phyloP scores from a whole-genome alignment of 2,329 filamentous ascomycete genomes.

The Nemania abortiva region DNA sequence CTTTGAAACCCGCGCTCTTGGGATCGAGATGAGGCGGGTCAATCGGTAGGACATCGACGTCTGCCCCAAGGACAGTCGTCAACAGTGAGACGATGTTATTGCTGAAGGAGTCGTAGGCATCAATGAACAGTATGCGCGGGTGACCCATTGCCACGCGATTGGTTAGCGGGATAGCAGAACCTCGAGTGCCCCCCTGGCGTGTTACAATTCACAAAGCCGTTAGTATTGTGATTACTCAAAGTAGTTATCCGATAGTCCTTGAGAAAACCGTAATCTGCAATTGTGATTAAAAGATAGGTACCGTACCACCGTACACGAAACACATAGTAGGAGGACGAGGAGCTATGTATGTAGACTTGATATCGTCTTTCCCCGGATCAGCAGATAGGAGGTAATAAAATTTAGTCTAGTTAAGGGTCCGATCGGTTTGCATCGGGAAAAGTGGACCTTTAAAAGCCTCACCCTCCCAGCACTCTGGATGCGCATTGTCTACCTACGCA shows the following conservation, averaged over 20 bases:
- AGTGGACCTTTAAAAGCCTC: slow-evolving; percentile 15
- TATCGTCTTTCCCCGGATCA: background rate
- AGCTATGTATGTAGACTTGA: background rate
- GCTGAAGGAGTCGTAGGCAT: slow-evolving; percentile 96
- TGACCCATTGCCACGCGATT: slow-evolving; percentile 47
- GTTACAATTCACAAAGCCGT: background rate
- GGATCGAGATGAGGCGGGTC: slow-evolving; percentile 67
- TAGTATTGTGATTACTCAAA: background rate
- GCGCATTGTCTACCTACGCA: background rate
- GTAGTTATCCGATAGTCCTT: background rate
- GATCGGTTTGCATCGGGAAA: slow-evolving; percentile 33
- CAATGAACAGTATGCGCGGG: slow-evolving; percentile 82
- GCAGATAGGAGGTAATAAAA: background rate
- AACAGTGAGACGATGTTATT: slow-evolving; percentile 93
- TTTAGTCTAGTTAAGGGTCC: slow-evolving; percentile 21
- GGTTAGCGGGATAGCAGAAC: background rate
- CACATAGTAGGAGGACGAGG: background rate
- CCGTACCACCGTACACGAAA: background rate
- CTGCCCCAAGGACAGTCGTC: slow-evolving; percentile 73
- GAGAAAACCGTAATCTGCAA: background rate
- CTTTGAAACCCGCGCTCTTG: slow-evolving; percentile 56
- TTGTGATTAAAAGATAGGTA: background rate
- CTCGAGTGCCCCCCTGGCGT: background rate
- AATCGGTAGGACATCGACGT: slow-evolving; percentile 79
- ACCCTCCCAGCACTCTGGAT: background rate